Percentiles rank a stretch among this genome's conserved stretches.
Evolutionary conservation across 73 alveolate species (phyloP).

Genomic region (Blepharisma japonicum): DNA sequence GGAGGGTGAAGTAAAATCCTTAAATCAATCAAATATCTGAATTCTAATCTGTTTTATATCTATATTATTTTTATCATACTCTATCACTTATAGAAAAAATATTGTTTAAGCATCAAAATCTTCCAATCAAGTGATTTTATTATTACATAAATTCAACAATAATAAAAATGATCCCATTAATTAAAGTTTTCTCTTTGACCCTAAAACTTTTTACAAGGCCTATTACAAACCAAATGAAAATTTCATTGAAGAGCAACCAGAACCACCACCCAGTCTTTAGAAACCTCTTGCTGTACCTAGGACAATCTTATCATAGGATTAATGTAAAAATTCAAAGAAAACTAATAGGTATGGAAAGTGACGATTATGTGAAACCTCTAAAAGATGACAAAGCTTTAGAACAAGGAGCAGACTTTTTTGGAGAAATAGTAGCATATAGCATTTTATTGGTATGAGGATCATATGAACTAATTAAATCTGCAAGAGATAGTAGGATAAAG

Average conservation of each 20-base stretch:
- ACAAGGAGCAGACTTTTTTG: not conserved
- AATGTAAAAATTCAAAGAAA: not conserved
- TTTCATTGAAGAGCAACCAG: not conserved
- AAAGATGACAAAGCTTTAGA: slow-evolving; percentile 11
- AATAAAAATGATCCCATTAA: not conserved
- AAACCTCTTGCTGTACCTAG: not conserved
- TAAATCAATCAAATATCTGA: no score
- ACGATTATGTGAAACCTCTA: not conserved
- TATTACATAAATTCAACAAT: not conserved
- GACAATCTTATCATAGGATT: slow-evolving; percentile 4
- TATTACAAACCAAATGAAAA: not conserved
- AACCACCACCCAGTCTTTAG: not conserved
- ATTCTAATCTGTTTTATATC: no score
- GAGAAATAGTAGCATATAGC: not conserved
- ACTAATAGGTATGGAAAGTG: not conserved
- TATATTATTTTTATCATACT: no score
- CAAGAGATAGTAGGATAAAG: not conserved
- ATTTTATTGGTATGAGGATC: not conserved
- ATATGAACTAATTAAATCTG: not conserved
- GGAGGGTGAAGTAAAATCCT: no score
- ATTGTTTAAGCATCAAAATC: no score
- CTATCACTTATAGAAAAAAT: no score
- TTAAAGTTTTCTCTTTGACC: not conserved
- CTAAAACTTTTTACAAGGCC: not conserved
- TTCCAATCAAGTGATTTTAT: no score